Evolutionary conservation across 2,329 filamentous ascomycete species (phyloP).

Genomic region (Pyrenophora seminiperda): DNA sequence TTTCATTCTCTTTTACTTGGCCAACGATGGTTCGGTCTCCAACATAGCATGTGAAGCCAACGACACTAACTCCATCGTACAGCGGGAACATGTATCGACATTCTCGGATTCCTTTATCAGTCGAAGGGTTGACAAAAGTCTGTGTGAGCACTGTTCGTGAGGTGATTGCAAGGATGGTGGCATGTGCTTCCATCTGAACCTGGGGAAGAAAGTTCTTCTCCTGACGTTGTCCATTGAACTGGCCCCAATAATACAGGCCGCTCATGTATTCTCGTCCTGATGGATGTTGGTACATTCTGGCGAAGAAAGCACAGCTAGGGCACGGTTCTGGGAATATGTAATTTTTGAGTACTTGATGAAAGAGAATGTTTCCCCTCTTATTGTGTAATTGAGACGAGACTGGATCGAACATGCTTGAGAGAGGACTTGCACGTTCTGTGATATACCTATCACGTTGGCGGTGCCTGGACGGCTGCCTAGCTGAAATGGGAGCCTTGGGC

Average conservation of each 20-base stretch:
- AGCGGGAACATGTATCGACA: constrained; percentile 72
- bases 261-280: constrained; percentile 20
- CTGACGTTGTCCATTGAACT: neutral
- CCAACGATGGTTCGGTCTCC: constrained; percentile 65
- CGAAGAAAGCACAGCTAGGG: too few species aligned
- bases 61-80: constrained; percentile 73
- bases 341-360: too few species aligned
- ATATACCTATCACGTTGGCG: constrained; percentile 3
- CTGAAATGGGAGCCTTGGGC: constrained; percentile 15
- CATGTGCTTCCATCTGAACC: constrained; percentile 62
- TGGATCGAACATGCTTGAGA: neutral
- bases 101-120: constrained; percentile 55
- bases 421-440: neutral
- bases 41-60: constrained; percentile 68
- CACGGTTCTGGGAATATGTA: too few species aligned
- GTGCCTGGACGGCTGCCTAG: constrained; percentile 16
- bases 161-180: constrained; percentile 63
- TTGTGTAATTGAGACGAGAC: neutral
- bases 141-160: constrained; percentile 61
- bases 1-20: constrained; percentile 68
- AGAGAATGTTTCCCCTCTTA: too few species aligned
- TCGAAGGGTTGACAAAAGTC: constrained; percentile 65
- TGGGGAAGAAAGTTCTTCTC: constrained; percentile 59
- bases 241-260: constrained; percentile 38
- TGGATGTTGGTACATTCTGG: too few species aligned